phyloP scores from a whole-genome alignment of 2,329 filamentous ascomycete genomes.

The Monilinia polystroma region DNA sequence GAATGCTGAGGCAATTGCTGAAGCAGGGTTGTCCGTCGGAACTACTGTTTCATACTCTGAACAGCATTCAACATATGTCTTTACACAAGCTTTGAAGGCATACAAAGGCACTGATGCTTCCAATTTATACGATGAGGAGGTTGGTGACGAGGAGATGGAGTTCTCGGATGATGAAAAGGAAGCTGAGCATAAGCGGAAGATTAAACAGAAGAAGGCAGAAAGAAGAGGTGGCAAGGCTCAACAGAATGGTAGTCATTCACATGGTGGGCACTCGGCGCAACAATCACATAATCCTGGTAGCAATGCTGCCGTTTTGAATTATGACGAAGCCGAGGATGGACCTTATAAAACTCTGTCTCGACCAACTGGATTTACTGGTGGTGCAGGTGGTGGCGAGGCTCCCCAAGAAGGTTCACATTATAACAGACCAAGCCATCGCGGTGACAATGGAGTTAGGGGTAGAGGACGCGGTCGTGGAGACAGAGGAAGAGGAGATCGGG shows the following conservation, averaged over 20 bases:
- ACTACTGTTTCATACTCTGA: constrained; percentile 77
- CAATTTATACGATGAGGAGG: constrained; percentile 92
- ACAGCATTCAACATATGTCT: constrained; percentile 76
- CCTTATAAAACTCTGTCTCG: constrained; percentile 71
- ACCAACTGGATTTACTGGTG: constrained; percentile 58
- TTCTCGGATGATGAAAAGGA: constrained; percentile 98
- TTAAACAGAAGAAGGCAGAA: constrained; percentile 66
- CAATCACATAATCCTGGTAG: constrained; percentile 39
- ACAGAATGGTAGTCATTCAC: constrained; percentile 42
- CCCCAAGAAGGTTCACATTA: constrained; percentile 40
- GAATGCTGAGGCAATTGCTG: constrained; percentile 64
- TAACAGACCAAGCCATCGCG: constrained; percentile 28
- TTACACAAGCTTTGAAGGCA: constrained; percentile 76
- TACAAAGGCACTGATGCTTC: constrained; percentile 91
- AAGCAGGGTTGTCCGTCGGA: constrained; percentile 65
- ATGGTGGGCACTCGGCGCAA: constrained; percentile 42
- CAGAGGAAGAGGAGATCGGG: constrained; percentile 32
- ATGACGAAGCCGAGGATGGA: constrained; percentile 67
- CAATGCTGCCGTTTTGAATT: constrained; percentile 54
- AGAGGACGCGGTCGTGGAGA: constrained; percentile 33
- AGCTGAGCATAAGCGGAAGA: constrained; percentile 69
- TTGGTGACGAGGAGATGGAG: constrained; percentile 80
- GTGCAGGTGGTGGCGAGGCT: constrained; percentile 43
- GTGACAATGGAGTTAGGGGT: constrained; percentile 31
- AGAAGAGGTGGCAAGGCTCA: constrained; percentile 53